Base-by-base conservation (phyloP, 1,284 basidiomycete genomes). In the Sporisorium scitamineum region DNA sequence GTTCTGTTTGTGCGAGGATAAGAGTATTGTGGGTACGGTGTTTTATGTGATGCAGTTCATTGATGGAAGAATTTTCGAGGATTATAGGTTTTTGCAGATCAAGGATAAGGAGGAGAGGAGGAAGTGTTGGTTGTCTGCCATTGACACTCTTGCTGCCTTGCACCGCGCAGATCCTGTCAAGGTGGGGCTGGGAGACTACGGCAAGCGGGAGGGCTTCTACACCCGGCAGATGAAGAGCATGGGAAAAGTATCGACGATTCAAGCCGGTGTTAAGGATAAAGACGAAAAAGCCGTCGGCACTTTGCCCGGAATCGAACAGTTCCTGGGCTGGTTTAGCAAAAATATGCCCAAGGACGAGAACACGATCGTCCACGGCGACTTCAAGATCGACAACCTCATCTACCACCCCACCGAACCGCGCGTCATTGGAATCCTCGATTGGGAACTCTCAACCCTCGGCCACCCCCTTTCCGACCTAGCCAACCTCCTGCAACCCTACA, bases 11-110 rank as follows among this genome's bases (percentile, higher is more conserved):
- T 97, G 79, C 51, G 70, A 77, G 39, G 93, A 97, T 82, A 87
- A 81, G 31, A 82, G 86, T 2, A 89, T 97, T 24, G 89, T 96
- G 20, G 96, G 95, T 0, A 94, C 94, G 32, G 90, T 92, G 0
- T 98, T 97, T 87, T 98, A 97, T 85, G 89, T 98, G 41, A 97
- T 97, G 95, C 92, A 96, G 84, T 97, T 93, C 84, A 85, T 97
- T 54, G 58, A 85, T 51, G 96, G 95, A 0, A 89, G 96, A 47
- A 96, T 97, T 82, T 97, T 97, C 86, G 93, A 93, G 9, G 92
- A 97, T 85, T 88, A 90, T 14, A 87, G 90, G 61, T 92, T 97
- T 90, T 79, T 62, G 8, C 51, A 65, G 34, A 37, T 82, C 13
- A 34, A 47, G 1, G 20, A 42, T 14, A 87, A 88, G 9, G 83